Base-by-base conservation (phyloP, 2,329 filamentous ascomycete species). In the Diaporthe vaccinii region DNA sequence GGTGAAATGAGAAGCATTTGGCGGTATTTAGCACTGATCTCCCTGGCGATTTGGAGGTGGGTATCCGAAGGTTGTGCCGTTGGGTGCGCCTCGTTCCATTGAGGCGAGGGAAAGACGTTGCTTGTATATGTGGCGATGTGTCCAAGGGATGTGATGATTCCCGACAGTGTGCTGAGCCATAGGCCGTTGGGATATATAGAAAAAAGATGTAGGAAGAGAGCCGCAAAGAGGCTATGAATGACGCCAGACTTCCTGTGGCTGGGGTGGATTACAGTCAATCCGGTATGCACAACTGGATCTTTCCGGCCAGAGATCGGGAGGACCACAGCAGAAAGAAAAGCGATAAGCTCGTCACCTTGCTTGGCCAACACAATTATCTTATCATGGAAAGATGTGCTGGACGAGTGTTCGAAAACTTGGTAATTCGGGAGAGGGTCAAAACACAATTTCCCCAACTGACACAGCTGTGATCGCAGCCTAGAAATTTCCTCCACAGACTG, bases 351-450 rank as follows among this genome's bases (percentile, higher is more conserved):
- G 10, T 53, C 62, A 10, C 53, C 15, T 39, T 53, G 10, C 31
- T 68, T 53, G 6, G 62, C 62, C 62, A 68, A n/a, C 14, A 68
- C 62, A 20, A 68, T 39, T 20, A 68, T 53, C 28, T 53, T 68
- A 25, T 68, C 46, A 20, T 39, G 6, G 17, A 68, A 68, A 20
- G 62, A 68, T 1, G 46, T 53, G 8, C 15, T n/a, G 22, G 62
- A 17, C 1, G 62, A 22, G 1, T 28, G 4, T 53, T 53, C 31
- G 14, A 53, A 68, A 17, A 68, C 62, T 9, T 68, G 62, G 31
- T 68, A 68, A 25, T 68, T 53, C 14, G 62, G 62, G 10, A 68
- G 46, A 15, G 62, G 62, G 7, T 39, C 14, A 31, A 68, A 53
- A 53, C 44, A 68, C 14, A 53, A 39, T 20, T n/a, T 31, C 36